Base-by-base conservation (phyloP, 2,329 filamentous ascomycete species). In the Ilyonectria destructans region DNA sequence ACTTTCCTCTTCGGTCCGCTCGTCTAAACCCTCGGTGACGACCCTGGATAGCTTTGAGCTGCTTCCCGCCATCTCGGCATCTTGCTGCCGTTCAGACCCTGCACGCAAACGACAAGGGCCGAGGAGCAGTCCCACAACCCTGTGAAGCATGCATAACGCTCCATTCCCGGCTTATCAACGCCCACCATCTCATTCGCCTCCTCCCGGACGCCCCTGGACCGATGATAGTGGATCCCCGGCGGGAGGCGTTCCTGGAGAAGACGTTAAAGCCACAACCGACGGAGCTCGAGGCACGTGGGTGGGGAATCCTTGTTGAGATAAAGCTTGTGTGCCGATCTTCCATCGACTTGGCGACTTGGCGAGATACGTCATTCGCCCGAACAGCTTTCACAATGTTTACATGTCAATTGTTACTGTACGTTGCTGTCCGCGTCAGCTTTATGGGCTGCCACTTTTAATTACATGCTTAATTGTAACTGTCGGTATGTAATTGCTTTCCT, bases 231-330 rank as follows among this genome's bases (percentile, higher is more conserved):
- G 9, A 45, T 19, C 45, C 52, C 46, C 37, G 52, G 52, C 46
- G 8, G 19, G 40, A 26, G 62, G 48, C 40, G 37, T 33, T 37
- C 29, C 40, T 21, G 52, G 60, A 17, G 43, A 52, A n/a, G 31
- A 12, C 19, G 52, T 12, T 33, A 5, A 40, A 65, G 66, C 66
- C 66, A 68, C 55, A 57, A 29, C 31, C n/a, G 40, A 49, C 9
- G 23, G 57, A n/a, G 8, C 13, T 51, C 12, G 12, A 29, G 37
- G 46, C 73, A 75, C 73, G 73, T 75, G 73, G 63, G 12, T 65
- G 67, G 62, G 29, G 62, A 51, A 26, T 4, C 31, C 13, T 31
- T 17, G 48, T 4, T 43, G 37, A 10, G 51, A 13, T 54, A 59
- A 65, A 46, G 55, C 43, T 52, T 59, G 43, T 40, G 58, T 65